Percentiles rank a stretch among this genome's conserved stretches.
Conservation (phyloP, 495 filamentous ascomycete species). For the Aspergillus saccharolyticus region DNA sequence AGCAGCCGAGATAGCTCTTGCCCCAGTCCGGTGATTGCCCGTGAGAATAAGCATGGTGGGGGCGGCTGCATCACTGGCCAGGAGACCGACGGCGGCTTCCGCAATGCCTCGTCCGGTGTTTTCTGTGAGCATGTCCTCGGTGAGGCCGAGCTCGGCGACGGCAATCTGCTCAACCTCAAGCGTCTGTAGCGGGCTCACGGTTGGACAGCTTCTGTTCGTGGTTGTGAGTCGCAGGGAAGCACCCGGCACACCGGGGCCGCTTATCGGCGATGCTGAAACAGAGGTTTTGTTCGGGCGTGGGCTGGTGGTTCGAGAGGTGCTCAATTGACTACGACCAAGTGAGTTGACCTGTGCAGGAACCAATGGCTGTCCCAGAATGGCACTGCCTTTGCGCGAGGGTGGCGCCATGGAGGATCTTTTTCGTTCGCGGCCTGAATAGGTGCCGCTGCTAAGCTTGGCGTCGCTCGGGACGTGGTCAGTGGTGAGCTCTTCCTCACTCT, state of each 20-base stretch:
- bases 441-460: constrained; percentile 51
- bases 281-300: constrained; percentile 36
- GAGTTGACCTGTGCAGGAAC: constrained; percentile 33
- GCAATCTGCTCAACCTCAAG: constrained; percentile 87
- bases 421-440: constrained; percentile 48
- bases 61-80: constrained; percentile 39
- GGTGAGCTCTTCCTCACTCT: constrained; percentile 65
- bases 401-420: constrained; percentile 48
- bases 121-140: constrained; percentile 85
- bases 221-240: constrained; percentile 47
- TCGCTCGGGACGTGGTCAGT: constrained; percentile 52
- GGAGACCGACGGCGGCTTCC: constrained; percentile 65
- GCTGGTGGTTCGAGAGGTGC: constrained; percentile 40
- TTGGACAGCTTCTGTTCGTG: constrained; percentile 68
- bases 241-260: constrained; percentile 27
- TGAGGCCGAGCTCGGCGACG: constrained; percentile 74
- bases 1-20: constrained; percentile 76
- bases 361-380: constrained; percentile 36
- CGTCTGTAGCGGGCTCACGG: constrained; percentile 79
- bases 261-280: constrained; percentile 34
- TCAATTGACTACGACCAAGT: constrained; percentile 33
- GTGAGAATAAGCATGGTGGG: constrained; percentile 76
- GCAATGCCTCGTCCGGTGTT: constrained; percentile 86
- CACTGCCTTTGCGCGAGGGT: constrained; percentile 60
- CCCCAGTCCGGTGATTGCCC: constrained; percentile 82